Evolutionary conservation across 768 basidiomycete genomes (phyloP).

Genomic region (Gymnopilus dilepis): DNA sequence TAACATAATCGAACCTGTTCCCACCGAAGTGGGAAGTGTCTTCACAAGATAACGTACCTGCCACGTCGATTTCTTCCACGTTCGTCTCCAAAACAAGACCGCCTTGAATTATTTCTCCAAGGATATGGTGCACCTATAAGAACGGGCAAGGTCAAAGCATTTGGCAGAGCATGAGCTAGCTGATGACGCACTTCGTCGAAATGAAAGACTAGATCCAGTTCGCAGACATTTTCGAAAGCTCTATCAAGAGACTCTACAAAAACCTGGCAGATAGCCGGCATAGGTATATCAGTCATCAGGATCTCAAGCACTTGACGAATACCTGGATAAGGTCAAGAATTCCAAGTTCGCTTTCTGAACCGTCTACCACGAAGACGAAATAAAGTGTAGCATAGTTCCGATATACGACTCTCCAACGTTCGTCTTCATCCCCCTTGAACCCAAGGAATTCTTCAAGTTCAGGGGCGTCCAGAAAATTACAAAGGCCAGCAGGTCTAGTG

Average conservation of each 20-base stretch:
- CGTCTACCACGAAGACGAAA: constrained; percentile 97
- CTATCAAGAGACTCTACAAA: constrained; percentile 97
- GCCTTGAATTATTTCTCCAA: constrained; percentile 96
- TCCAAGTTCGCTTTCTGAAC: constrained; percentile 95
- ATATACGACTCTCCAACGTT: constrained; percentile 88
- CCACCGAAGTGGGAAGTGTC: constrained; percentile 18
- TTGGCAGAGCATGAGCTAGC: background rate
- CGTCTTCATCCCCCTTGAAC: constrained; percentile 54
- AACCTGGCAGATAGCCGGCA: constrained; percentile 58
- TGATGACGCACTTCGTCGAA: constrained; percentile 83
- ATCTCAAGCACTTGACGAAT: constrained; percentile 26
- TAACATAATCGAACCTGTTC: background rate
- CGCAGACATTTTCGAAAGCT: constrained; percentile 98
- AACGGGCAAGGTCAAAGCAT: background rate
- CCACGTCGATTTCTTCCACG: constrained; percentile 79
- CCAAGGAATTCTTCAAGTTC: constrained; percentile 80
- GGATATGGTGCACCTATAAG: constrained; percentile 86
- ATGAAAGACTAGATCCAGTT: constrained; percentile 97
- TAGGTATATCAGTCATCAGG: background rate
- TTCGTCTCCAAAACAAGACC: constrained; percentile 96
- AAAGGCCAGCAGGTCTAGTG: constrained; percentile 79
- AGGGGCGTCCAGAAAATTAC: constrained; percentile 96
- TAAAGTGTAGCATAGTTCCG: constrained; percentile 95
- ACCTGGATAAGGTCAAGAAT: constrained; percentile 97
- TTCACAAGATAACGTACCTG: constrained; percentile 52